phyloP scores from a whole-genome alignment of 805 yeast genomes.

The Metschnikowia peoriensis region DNA sequence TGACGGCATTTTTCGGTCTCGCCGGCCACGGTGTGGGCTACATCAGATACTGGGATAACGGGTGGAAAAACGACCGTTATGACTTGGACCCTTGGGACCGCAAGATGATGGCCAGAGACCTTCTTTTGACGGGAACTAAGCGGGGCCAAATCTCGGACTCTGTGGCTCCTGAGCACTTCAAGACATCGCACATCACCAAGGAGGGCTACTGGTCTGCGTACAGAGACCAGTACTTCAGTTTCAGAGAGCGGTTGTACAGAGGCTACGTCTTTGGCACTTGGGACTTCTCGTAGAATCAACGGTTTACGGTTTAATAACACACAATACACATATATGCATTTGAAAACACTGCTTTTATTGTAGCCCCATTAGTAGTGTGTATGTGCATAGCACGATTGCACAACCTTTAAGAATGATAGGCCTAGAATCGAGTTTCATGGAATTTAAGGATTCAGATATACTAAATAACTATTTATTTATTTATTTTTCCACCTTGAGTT shows the following conservation, averaged over 20 bases:
- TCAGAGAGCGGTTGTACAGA: conserved; percentile 47
- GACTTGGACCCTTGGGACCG: conserved; percentile 45
- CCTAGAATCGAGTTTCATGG: no score
- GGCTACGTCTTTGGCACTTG: conserved; percentile 46
- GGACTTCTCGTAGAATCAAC: conserved; percentile 32
- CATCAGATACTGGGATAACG: conserved; percentile 49
- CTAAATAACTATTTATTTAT: no score
- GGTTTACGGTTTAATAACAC: not conserved
- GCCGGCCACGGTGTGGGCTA: conserved; percentile 47
- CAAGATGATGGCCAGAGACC: conserved; percentile 66
- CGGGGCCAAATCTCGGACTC: conserved; percentile 69
- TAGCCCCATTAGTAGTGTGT: no score
- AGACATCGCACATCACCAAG: conserved; percentile 48
- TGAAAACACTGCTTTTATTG: not conserved
- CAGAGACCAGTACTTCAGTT: conserved; percentile 45
- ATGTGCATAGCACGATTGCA: no score
- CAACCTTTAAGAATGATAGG: no score
- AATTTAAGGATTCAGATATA: no score
- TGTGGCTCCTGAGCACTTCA: conserved; percentile 74
- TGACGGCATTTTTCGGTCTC: conserved; percentile 44
- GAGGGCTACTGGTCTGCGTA: conserved; percentile 47
- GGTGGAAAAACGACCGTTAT: conserved; percentile 47
- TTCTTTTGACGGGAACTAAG: conserved; percentile 68
- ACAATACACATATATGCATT: conserved; percentile 6
- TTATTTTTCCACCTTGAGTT: no score